Conservation (phyloP, 208 protist species). For the Acanthamoeba sp. region DNA sequence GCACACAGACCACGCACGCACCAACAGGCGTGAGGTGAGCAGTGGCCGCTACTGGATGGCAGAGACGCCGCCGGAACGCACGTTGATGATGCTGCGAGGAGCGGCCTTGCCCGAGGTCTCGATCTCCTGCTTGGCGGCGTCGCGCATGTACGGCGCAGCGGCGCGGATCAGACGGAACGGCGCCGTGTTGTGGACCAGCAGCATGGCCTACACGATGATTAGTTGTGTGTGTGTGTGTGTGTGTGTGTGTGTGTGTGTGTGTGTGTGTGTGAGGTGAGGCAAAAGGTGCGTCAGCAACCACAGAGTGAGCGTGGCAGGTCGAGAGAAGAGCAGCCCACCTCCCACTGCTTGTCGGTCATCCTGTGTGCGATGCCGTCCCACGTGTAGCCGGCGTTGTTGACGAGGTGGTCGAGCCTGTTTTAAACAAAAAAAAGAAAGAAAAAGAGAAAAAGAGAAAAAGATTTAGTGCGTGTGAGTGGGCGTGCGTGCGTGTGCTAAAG, state of each 20-base stretch:
- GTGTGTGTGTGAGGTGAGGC: no score
- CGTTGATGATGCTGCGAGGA: constrained; percentile 80
- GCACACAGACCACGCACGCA: constrained; percentile 29
- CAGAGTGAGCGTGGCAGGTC: no score
- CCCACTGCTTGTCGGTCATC: constrained; percentile 84
- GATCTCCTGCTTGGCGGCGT: constrained; percentile 77
- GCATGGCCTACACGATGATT: constrained; percentile 65
- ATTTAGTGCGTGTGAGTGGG: no score
- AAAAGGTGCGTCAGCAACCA: no score
- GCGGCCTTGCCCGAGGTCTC: constrained; percentile 8
- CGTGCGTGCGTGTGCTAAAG: not conserved
- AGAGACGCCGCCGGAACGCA: not conserved
- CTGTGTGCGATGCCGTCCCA: constrained; percentile 84
- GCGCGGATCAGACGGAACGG: constrained; percentile 83
- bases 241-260: no score
- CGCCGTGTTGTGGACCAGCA: constrained; percentile 79
- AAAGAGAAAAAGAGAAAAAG: no score
- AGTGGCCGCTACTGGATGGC: no score
- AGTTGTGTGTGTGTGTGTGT: no score
- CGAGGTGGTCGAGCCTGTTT: constrained; percentile 79
- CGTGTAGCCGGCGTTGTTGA: constrained; percentile 85
- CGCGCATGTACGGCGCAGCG: constrained; percentile 83
- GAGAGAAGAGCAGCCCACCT: no score
- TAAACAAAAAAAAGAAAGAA: no score
- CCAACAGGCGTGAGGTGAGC: not conserved